Evolutionary conservation across 2,329 filamentous ascomycete genomes (phyloP).

Genomic region (Drechslerella coelobrocha): DNA sequence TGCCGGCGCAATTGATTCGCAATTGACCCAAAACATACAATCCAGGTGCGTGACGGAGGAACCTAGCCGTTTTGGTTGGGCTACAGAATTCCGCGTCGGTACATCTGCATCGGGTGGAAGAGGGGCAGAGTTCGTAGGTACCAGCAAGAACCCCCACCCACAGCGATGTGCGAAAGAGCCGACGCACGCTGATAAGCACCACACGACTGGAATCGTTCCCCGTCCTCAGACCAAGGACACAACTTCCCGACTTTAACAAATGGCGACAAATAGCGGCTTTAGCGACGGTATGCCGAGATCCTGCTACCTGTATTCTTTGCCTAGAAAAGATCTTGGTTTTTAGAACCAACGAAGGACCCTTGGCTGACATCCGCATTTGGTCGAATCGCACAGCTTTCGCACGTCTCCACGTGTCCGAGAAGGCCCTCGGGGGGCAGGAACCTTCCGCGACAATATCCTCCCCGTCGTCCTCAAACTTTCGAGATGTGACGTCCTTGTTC

Average conservation of each 20-base stretch:
- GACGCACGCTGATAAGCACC: constrained; percentile 38
- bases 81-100: neutral
- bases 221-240: constrained; percentile 12
- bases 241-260: constrained; percentile 9
- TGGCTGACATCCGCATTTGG: constrained; percentile 1
- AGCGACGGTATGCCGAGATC: constrained; percentile 29
- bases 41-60: too few species aligned
- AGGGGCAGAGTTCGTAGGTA: neutral
- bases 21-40: too few species aligned
- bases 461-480: constrained; percentile 22
- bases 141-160: constrained; percentile 1
- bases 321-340: constrained; percentile 1
- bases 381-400: constrained; percentile 31
- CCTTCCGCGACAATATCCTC: constrained; percentile 25
- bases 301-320: neutral
- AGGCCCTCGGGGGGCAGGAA: constrained; percentile 19
- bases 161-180: too few species aligned
- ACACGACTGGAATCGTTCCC: constrained; percentile 31
- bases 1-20: too few species aligned
- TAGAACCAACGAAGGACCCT: neutral
- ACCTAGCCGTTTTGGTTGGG: too few species aligned
- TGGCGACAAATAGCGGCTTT: constrained; percentile 49
- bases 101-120: neutral
- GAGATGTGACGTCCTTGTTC: constrained; percentile 49
- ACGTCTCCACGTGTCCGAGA: constrained; percentile 48